phyloP scores from a whole-genome alignment of 2,329 filamentous ascomycete species.

The Stachybotrys chlorohalonatus region DNA sequence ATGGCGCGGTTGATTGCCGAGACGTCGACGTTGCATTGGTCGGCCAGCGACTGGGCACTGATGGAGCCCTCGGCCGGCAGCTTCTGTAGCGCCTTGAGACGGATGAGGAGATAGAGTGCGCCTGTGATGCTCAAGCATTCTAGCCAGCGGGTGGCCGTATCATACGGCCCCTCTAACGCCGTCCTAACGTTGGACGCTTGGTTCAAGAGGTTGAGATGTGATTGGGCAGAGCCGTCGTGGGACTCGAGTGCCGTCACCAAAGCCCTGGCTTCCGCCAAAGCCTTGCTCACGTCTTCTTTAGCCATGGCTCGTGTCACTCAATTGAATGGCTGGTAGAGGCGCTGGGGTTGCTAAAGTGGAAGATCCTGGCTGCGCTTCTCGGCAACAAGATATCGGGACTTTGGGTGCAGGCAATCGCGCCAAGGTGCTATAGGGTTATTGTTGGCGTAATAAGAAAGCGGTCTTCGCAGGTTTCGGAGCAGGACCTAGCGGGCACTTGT shows the following conservation, averaged over 20 bases:
- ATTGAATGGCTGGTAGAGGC: neutral
- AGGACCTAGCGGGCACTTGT: no score
- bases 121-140: slow-evolving; percentile 10
- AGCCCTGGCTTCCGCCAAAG: slow-evolving; percentile 3
- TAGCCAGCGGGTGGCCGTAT: slow-evolving; percentile 8
- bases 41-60: slow-evolving; percentile 10
- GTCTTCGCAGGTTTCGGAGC: no score
- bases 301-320: neutral
- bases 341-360: no score
- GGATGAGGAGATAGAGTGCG: slow-evolving; percentile 10
- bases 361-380: no score
- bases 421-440: no score
- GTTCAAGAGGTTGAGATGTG: slow-evolving; percentile 9
- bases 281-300: slow-evolving; percentile 2
- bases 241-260: slow-evolving; percentile 11
- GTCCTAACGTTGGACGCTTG: slow-evolving; percentile 8
- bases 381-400: no score
- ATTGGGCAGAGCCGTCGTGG: slow-evolving; percentile 6
- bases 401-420: no score
- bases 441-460: no score
- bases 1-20: slow-evolving; percentile 21
- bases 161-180: slow-evolving; percentile 12
- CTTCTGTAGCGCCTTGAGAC: slow-evolving; percentile 9
- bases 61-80: slow-evolving; percentile 8
- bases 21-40: slow-evolving; percentile 15